Conservation (phyloP, 1,139 yeast species). For the Taiozyma onychis region DNA sequence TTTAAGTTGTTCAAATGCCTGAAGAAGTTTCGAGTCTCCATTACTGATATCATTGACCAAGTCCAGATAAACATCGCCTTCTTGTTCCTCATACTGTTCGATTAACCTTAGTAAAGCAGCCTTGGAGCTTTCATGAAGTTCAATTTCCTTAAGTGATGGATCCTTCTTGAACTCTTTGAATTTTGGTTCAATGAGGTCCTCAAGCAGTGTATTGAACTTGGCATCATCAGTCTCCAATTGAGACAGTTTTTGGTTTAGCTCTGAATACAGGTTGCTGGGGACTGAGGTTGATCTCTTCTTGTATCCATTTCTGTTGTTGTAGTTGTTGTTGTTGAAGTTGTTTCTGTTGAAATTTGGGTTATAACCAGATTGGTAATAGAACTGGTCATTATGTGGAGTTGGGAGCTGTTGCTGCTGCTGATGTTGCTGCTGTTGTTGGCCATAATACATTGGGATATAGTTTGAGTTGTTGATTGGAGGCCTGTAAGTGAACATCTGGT, state of each 20-base stretch:
- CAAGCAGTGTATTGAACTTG: constrained; percentile 10
- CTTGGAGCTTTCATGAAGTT: background rate
- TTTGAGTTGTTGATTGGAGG: background rate
- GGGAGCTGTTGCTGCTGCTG: background rate
- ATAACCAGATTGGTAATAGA: background rate
- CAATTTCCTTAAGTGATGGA: background rate
- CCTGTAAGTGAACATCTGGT: background rate
- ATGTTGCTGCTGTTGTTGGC: constrained; percentile 1
- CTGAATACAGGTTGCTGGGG: background rate
- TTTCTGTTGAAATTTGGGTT: background rate
- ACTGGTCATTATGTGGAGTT: background rate
- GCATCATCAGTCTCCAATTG: constrained; percentile 5
- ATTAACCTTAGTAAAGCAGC: constrained; percentile 1
- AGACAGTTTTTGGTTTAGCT: constrained; percentile 9
- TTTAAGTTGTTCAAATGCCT: constrained; percentile 1
- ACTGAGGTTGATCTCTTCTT: background rate
- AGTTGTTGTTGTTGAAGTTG: background rate
- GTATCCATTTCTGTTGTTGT: too few relatives aligned
- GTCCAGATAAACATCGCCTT: constrained; percentile 1
- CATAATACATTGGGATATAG: background rate
- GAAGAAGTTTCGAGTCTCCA: constrained; percentile 5
- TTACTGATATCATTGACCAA: constrained; percentile 10
- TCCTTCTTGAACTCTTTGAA: constrained; percentile 3
- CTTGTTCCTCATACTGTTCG: background rate
- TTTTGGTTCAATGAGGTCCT: constrained; percentile 9